phyloP scores from a whole-genome alignment of 2,329 filamentous ascomycete genomes.

The Diatrype stigma region DNA sequence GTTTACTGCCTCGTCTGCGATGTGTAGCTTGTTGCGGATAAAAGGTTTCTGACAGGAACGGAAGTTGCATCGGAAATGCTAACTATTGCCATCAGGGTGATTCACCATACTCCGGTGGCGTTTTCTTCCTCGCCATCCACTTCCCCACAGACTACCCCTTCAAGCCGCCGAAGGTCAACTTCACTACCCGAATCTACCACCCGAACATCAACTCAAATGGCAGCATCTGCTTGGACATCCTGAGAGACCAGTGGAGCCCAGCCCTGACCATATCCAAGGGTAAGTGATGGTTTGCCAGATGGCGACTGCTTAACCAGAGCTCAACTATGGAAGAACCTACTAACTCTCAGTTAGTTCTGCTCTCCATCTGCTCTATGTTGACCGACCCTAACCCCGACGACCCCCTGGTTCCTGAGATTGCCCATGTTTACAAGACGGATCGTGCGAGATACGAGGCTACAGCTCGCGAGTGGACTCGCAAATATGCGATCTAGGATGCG shows the following conservation, averaged over 20 bases:
- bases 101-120: conserved; percentile 95
- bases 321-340: conserved; percentile 3
- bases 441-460: conserved; percentile 93
- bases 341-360: conserved; percentile 60
- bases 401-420: conserved; percentile 96
- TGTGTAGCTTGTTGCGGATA: too few relatives aligned
- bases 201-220: conserved; percentile 99
- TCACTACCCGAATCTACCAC: conserved; percentile 99
- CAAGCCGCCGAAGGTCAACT: conserved; percentile 99
- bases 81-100: conserved; percentile 58
- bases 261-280: conserved; percentile 98
- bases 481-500: conserved; percentile 80
- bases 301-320: not conserved
- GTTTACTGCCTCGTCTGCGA: not conserved
- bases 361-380: conserved; percentile 99
- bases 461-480: conserved; percentile 96
- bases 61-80: not conserved
- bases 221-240: conserved; percentile 97
- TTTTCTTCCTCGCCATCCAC: conserved; percentile 98
- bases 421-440: conserved; percentile 99
- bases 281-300: conserved; percentile 35
- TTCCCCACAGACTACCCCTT: conserved; percentile 99
- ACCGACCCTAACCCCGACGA: conserved; percentile 99
- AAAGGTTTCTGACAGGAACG: not conserved
- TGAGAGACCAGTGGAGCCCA: conserved; percentile 98